These are phyloP conservation scores for Hysterangium stoloniferum DNA, from an alignment of 768 basidiomycete genomes.

Conservation along the genomic window DNA sequence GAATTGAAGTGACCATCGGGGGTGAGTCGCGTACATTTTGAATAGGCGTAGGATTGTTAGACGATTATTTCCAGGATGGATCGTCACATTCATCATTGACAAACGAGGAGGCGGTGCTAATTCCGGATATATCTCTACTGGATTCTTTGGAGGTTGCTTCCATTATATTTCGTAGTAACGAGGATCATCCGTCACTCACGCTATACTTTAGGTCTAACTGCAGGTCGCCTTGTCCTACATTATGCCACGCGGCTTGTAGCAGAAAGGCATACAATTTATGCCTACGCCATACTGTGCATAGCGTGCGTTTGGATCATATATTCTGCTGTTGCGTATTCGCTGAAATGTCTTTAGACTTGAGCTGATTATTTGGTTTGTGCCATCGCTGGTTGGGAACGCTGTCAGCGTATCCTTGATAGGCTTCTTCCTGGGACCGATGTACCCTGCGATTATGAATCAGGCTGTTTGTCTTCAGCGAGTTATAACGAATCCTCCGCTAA, in stretches of 20 bases:
- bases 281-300: slow-evolving; percentile 31
- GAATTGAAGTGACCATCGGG: slow-evolving; percentile 52
- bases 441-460: slow-evolving; percentile 40
- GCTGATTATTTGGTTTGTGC: slow-evolving; percentile 61
- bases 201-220: slow-evolving; percentile 10
- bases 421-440: slow-evolving; percentile 67
- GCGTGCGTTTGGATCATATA: slow-evolving; percentile 21
- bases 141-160: slow-evolving; percentile 35
- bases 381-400: slow-evolving; percentile 55
- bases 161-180: slow-evolving; percentile 9
- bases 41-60: not conserved
- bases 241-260: not conserved
- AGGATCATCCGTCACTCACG: slow-evolving; percentile 13
- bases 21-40: slow-evolving; percentile 21
- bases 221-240: slow-evolving; percentile 12
- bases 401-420: slow-evolving; percentile 60
- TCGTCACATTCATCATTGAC: slow-evolving; percentile 42
- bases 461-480: slow-evolving; percentile 8
- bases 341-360: slow-evolving; percentile 39
- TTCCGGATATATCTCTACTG: slow-evolving; percentile 43
- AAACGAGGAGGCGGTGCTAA: slow-evolving; percentile 38
- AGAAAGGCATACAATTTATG: slow-evolving; percentile 20
- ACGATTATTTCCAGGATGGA: slow-evolving; percentile 37
- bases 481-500: not conserved
- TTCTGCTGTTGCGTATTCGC: not conserved